These are phyloP conservation scores for Aureobasidium sp. DNA, from an alignment of 2,329 filamentous ascomycete species.

Conservation along the genomic window DNA sequence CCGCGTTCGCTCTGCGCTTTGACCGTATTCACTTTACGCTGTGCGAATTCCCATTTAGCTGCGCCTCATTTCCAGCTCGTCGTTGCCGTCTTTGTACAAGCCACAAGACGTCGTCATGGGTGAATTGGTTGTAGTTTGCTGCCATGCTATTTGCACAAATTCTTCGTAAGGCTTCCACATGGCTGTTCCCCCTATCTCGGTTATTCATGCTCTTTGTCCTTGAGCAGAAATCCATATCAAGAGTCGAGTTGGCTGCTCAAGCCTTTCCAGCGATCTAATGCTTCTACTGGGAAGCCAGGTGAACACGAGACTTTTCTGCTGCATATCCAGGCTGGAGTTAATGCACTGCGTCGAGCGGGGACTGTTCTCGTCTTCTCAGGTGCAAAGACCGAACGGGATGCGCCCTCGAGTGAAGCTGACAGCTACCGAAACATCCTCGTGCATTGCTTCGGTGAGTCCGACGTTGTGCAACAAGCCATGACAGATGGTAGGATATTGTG, in stretches of 20 bases:
- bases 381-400: slow-evolving; percentile 35
- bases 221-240: slow-evolving; percentile 21
- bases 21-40: background rate
- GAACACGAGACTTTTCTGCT: slow-evolving; percentile 73
- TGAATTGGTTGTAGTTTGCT: slow-evolving; percentile 70
- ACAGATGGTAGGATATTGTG: slow-evolving; percentile 34
- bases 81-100: background rate
- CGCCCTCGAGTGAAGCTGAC: slow-evolving; percentile 25
- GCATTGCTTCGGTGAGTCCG: background rate
- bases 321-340: slow-evolving; percentile 61
- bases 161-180: background rate
- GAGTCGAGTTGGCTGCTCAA: slow-evolving; percentile 57
- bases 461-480: slow-evolving; percentile 17
- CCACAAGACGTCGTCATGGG: background rate
- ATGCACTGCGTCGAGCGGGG: slow-evolving; percentile 36
- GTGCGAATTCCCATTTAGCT: background rate
- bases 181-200: background rate
- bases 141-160: slow-evolving; percentile 60
- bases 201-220: background rate
- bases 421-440: slow-evolving; percentile 19
- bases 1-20: background rate
- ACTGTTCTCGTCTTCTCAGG: slow-evolving; percentile 65
- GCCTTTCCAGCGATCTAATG: slow-evolving; percentile 53
- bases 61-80: background rate
- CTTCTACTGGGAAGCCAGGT: slow-evolving; percentile 39